Conservation (phyloP, 2,329 filamentous ascomycete species). For the Fusarium sp. region DNA sequence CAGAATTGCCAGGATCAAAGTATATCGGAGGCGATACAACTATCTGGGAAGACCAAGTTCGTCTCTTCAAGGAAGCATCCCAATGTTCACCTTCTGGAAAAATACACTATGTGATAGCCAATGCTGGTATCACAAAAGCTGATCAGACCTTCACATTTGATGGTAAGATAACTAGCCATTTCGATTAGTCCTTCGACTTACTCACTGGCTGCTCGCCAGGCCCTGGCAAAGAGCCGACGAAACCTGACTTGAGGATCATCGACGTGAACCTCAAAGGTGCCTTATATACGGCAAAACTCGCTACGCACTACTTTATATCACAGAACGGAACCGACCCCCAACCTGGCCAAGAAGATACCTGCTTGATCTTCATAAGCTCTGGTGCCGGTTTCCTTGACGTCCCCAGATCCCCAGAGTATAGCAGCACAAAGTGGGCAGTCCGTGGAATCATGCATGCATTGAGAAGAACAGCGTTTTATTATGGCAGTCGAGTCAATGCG, state of each 20-base stretch:
- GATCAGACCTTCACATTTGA: slow-evolving; percentile 8
- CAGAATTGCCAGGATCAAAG: neutral
- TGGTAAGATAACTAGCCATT: neutral
- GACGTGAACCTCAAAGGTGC: neutral
- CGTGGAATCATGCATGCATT: slow-evolving; percentile 17
- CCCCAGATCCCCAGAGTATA: slow-evolving; percentile 4
- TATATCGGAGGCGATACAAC: neutral
- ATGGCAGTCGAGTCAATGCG: slow-evolving; percentile 1
- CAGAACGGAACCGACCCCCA: neutral
- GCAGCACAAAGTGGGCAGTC: slow-evolving; percentile 15
- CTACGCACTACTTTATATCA: slow-evolving; percentile 4
- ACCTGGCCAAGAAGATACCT: neutral
- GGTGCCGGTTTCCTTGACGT: neutral
- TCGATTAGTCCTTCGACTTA: too few species aligned
- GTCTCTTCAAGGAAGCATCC: neutral
- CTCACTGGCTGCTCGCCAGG: neutral
- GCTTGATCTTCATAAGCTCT: slow-evolving; percentile 1
- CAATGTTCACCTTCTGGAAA: neutral
- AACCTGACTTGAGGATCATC: neutral
- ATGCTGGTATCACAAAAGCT: neutral
- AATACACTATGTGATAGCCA: slow-evolving; percentile 6
- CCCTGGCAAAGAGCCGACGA: neutral
- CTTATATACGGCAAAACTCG: neutral
- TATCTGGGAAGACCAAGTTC: neutral
- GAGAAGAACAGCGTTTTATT: neutral